Evolutionary conservation across 305 asterid genomes (phyloP).

Genomic region (Fraxinus sp.): DNA sequence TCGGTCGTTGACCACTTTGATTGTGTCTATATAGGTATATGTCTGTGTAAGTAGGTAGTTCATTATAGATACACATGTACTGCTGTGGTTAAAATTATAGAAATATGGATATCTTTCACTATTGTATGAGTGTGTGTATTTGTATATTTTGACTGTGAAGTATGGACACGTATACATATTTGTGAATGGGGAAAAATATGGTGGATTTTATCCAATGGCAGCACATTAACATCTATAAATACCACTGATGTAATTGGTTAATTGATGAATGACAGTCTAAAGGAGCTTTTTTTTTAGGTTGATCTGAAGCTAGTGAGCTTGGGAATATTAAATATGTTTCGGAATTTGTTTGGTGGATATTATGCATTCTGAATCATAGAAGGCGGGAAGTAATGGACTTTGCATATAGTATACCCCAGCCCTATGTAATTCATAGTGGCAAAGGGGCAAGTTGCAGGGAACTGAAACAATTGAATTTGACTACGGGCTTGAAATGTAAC

Average conservation of each 20-base stretch:
- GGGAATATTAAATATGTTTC: neutral
- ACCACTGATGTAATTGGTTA: neutral
- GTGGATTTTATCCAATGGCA: neutral
- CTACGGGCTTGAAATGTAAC: slow-evolving; percentile 29
- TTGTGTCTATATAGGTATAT: neutral
- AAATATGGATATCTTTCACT: neutral
- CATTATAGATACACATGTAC: neutral
- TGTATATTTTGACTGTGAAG: neutral
- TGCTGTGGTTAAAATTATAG: neutral
- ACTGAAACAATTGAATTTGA: slow-evolving; percentile 24
- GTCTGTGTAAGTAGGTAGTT: neutral
- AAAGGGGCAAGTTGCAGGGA: slow-evolving; percentile 37
- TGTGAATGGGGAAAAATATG: neutral
- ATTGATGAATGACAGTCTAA: neutral
- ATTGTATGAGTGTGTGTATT: neutral
- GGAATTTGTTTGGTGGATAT: slow-evolving; percentile 5
- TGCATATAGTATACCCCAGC: slow-evolving; percentile 41
- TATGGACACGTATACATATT: neutral
- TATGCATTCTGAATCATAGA: neutral
- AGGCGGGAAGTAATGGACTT: slow-evolving; percentile 45
- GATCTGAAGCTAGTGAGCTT: slow-evolving; percentile 2
- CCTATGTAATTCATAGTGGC: slow-evolving; percentile 44
- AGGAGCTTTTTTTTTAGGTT: neutral
- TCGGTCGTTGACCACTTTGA: slow-evolving; percentile 4
- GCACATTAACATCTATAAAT: neutral